Percentiles rank a stretch among this genome's conserved stretches.
These are phyloP conservation scores for Cantharellus anzutake DNA, from an alignment of 768 basidiomycete species.

Conservation along the genomic window DNA sequence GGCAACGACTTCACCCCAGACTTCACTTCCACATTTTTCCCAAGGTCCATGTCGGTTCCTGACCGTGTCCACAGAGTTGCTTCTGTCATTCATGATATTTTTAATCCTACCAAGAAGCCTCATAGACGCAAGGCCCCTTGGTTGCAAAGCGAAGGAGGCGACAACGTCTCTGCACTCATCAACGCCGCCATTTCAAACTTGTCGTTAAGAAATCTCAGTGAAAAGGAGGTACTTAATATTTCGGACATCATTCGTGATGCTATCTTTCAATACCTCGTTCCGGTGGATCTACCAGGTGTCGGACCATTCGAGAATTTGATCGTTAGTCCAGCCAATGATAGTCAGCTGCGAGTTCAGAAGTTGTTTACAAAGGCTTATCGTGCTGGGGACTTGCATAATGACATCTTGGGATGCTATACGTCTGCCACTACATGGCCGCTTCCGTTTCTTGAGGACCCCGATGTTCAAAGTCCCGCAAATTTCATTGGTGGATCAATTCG, in stretches of 20 bases:
- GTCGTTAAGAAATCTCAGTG: conserved; percentile 1
- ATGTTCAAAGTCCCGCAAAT: conserved; percentile 1
- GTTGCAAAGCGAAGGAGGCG: not conserved
- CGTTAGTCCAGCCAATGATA: not conserved
- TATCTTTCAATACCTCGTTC: conserved; percentile 8
- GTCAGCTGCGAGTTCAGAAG: conserved; percentile 1
- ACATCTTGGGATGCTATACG: conserved; percentile 3
- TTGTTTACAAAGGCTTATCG: conserved; percentile 5
- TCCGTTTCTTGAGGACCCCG: conserved; percentile 6
- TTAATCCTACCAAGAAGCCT: not conserved
- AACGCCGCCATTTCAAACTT: conserved; percentile 4
- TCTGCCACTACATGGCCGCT: conserved; percentile 7
- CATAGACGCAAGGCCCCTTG: not conserved
- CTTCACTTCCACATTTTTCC: conserved; percentile 37
- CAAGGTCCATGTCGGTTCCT: conserved; percentile 31
- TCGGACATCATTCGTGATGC: conserved; percentile 7
- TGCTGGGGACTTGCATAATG: conserved; percentile 1
- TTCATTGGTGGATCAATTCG: conserved; percentile 2
- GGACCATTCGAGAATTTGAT: conserved; percentile 3
- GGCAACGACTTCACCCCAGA: conserved; percentile 57
- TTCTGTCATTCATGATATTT: conserved; percentile 3
- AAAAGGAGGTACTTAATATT: conserved; percentile 5
- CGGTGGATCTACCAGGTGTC: not conserved
- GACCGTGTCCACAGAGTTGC: conserved; percentile 56
- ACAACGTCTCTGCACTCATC: conserved; percentile 5